phyloP scores from a whole-genome alignment of 163 green algal genomes.

The Scenedesmus sp. region DNA sequence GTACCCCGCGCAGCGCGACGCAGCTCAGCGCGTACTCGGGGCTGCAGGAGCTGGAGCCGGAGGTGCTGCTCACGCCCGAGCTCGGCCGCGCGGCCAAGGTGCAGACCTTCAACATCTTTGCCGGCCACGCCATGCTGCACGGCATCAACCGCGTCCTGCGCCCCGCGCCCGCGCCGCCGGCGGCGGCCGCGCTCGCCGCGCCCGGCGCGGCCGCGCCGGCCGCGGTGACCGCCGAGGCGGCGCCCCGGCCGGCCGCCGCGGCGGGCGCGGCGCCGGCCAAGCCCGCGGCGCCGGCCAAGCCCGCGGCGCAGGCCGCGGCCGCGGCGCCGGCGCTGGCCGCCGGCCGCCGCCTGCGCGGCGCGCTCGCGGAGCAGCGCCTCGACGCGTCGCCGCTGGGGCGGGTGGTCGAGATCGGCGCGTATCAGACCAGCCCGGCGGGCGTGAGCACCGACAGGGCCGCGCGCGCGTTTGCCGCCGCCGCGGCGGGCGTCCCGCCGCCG shows the following conservation, averaged over 20 bases:
- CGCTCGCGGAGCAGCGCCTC: too few species aligned
- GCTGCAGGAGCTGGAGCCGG: background rate
- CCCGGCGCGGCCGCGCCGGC: too few species aligned
- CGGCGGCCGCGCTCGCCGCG: background rate
- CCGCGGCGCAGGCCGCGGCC: too few species aligned
- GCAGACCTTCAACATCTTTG: slow-evolving; percentile 25
- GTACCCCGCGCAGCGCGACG: too few species aligned
- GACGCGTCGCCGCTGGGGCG: too few species aligned
- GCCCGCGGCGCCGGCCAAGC: too few species aligned
- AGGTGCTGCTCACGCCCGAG: slow-evolving; percentile 10
- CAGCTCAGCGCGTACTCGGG: too few species aligned
- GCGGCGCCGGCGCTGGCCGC: too few species aligned
- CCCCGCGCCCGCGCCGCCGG: background rate
- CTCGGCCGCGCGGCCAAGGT: background rate
- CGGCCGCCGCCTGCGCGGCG: too few species aligned
- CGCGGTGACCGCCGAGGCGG: too few species aligned
- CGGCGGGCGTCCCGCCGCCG: background rate
- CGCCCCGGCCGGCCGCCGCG: background rate
- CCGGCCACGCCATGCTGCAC: slow-evolving; percentile 31
- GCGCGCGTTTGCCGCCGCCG: background rate
- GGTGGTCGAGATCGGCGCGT: slow-evolving; percentile 2
- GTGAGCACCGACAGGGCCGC: background rate
- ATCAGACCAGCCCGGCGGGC: background rate
- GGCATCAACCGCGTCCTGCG: slow-evolving; percentile 3
- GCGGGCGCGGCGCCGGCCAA: background rate